phyloP scores from a whole-genome alignment of 1,284 basidiomycete species.

The Ustilago hordei region DNA sequence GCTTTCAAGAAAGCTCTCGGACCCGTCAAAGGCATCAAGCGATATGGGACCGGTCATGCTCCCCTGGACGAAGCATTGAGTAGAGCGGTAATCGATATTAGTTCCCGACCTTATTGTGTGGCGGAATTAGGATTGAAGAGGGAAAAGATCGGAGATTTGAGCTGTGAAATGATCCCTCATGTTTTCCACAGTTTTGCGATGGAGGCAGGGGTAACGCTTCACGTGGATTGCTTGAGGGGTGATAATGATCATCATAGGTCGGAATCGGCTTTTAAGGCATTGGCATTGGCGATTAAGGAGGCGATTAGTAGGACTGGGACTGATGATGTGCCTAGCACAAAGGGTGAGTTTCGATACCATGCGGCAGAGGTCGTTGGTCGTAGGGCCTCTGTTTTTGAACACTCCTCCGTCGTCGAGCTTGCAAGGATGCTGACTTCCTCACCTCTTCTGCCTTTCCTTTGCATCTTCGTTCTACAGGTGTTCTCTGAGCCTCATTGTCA shows the following conservation, averaged over 20 bases:
- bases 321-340: constrained; percentile 94
- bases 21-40: constrained; percentile 90
- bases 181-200: constrained; percentile 93
- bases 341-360: constrained; percentile 75
- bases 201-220: constrained; percentile 88
- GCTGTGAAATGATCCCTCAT: constrained; percentile 92
- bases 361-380: too few species aligned
- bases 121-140: constrained; percentile 82
- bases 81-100: constrained; percentile 96
- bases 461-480: neutral
- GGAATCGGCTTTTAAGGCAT: constrained; percentile 97
- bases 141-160: constrained; percentile 94
- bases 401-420: neutral
- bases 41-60: constrained; percentile 96
- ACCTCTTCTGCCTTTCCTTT: neutral
- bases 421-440: neutral
- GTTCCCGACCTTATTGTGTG: constrained; percentile 93
- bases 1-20: constrained; percentile 97
- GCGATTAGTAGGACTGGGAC: constrained; percentile 90
- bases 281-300: constrained; percentile 93
- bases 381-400: neutral
- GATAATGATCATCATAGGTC: constrained; percentile 98
- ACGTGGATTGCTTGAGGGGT: constrained; percentile 92
- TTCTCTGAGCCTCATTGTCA: neutral
- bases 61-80: constrained; percentile 92